Evolutionary conservation across 2,329 filamentous ascomycete species (phyloP).

Genomic region (Arachnomyces sp.): DNA sequence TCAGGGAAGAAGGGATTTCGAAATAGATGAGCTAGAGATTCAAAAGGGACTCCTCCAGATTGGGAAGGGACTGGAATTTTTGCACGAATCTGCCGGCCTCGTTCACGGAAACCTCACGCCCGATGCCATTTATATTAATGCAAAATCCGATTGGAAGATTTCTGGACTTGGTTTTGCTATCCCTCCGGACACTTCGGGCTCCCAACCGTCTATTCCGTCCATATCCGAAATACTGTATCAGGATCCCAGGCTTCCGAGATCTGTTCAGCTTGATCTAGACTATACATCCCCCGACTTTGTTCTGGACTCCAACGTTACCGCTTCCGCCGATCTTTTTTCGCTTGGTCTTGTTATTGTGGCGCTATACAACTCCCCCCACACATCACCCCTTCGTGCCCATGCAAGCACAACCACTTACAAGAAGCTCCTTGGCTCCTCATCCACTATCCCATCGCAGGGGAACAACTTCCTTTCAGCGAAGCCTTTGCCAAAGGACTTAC

Average conservation of each 20-base stretch:
- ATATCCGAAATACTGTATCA: constrained; percentile 77
- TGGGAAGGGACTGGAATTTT: constrained; percentile 85
- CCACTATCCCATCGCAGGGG: constrained; percentile 64
- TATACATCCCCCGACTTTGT: constrained; percentile 93
- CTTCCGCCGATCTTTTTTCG: constrained; percentile 86
- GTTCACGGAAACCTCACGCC: constrained; percentile 93
- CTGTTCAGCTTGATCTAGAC: constrained; percentile 84
- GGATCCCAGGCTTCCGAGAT: constrained; percentile 70
- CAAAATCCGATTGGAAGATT: constrained; percentile 98
- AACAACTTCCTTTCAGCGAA: constrained; percentile 82
- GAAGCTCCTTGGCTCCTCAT: constrained; percentile 68
- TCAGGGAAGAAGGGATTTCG: constrained; percentile 66
- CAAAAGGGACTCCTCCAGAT: constrained; percentile 93
- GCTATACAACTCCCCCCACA: constrained; percentile 89
- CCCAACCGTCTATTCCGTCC: constrained; percentile 65
- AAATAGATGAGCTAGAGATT: constrained; percentile 94
- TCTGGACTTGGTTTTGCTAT: constrained; percentile 87
- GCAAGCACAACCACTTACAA: constrained; percentile 78
- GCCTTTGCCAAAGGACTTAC: constrained; percentile 70
- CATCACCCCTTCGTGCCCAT: constrained; percentile 74
- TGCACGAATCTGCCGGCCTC: constrained; percentile 88
- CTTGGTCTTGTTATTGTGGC: constrained; percentile 80
- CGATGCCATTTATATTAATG: constrained; percentile 86
- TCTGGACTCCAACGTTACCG: constrained; percentile 77
- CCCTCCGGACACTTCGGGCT: constrained; percentile 65